Conservation (phyloP, 306 rosid genomes). For the Sicyos baderoa region DNA sequence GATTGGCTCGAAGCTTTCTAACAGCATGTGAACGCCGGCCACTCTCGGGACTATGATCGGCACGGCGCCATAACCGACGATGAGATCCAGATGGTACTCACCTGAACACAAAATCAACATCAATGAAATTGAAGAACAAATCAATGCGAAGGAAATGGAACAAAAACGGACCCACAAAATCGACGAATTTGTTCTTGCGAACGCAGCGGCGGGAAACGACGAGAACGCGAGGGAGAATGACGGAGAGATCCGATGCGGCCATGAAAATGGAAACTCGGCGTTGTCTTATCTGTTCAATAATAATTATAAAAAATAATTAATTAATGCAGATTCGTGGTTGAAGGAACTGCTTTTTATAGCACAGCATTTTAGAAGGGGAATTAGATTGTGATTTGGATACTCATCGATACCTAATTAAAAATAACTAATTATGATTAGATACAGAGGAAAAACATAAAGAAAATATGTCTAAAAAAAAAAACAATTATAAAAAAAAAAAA, state of each 20-base stretch:
- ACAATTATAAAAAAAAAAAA: too few relatives aligned
- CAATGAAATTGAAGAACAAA: background rate
- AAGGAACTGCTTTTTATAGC: background rate
- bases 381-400: background rate
- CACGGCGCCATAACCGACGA: constrained; percentile 71
- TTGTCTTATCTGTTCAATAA: too few relatives aligned
- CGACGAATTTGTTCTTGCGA: constrained; percentile 94
- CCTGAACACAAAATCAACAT: constrained; percentile 28
- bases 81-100: constrained; percentile 89
- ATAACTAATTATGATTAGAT: background rate
- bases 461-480: background rate
- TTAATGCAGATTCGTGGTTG: background rate
- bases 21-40: constrained; percentile 59
- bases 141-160: background rate
- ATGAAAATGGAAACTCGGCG: background rate
- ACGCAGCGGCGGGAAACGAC: constrained; percentile 83
- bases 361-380: background rate
- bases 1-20: constrained; percentile 88
- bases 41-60: constrained; percentile 88
- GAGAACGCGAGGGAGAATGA: constrained; percentile 83
- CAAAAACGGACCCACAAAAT: constrained; percentile 62
- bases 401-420: background rate
- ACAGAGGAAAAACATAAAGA: background rate
- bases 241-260: constrained; percentile 57
- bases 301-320: too few relatives aligned